Percentiles rank a stretch among this genome's conserved stretches.
phyloP scores from a whole-genome alignment of 495 filamentous ascomycete species.

The Aspergillus campestris region DNA sequence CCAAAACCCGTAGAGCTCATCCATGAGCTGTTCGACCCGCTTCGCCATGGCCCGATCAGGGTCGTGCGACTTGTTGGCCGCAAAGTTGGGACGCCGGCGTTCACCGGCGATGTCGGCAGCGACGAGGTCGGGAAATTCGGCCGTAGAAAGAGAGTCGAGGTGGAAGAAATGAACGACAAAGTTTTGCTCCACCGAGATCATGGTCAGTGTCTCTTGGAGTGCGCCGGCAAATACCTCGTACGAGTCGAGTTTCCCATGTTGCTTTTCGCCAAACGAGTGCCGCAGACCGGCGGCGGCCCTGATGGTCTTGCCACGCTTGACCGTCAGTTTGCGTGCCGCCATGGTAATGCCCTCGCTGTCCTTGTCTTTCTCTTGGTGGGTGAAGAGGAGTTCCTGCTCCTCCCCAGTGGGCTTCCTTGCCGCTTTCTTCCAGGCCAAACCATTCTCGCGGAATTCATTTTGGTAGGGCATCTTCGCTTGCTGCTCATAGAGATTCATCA shows the following conservation, averaged over 20 bases:
- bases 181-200: constrained; percentile 87
- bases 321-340: constrained; percentile 82
- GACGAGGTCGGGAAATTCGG: constrained; percentile 77
- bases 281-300: constrained; percentile 57
- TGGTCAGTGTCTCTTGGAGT: constrained; percentile 66
- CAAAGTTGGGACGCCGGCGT: constrained; percentile 60
- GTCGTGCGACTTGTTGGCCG: constrained; percentile 64
- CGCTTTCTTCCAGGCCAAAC: constrained; percentile 72
- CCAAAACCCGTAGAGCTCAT: constrained; percentile 75
- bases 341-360: constrained; percentile 57
- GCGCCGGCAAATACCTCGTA: constrained; percentile 78
- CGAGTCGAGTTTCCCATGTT: constrained; percentile 58
- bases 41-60: constrained; percentile 75
- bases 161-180: constrained; percentile 94
- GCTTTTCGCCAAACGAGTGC: constrained; percentile 49
- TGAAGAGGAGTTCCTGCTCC: constrained; percentile 84
- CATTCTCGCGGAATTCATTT: constrained; percentile 71
- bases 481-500: constrained; percentile 72
- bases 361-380: constrained; percentile 74
- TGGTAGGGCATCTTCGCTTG: constrained; percentile 69
- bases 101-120: constrained; percentile 54
- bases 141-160: constrained; percentile 62
- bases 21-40: constrained; percentile 74
- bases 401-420: constrained; percentile 72
- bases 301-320: constrained; percentile 81